Conservation (phyloP, 495 filamentous ascomycete species). For the Hypoxylon subgilvum region DNA sequence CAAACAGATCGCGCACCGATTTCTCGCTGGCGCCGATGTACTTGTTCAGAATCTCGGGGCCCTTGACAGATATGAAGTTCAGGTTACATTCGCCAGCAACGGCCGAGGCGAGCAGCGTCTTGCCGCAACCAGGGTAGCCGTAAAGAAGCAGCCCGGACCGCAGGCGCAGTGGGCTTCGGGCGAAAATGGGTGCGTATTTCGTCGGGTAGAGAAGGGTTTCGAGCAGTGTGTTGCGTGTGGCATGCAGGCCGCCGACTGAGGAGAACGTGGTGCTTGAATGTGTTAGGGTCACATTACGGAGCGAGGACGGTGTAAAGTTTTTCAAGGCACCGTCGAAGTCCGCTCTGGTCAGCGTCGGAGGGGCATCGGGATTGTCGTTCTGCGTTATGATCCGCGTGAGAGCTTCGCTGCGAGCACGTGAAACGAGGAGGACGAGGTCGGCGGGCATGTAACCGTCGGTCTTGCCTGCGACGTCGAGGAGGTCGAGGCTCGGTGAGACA, state of each 20-base stretch:
- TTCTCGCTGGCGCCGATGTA: constrained; percentile 99
- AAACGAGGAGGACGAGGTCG: too few relatives aligned
- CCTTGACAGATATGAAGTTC: constrained; percentile 99
- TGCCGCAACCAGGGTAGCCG: constrained; percentile 94
- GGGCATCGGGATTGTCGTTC: too few relatives aligned
- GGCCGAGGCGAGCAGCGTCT: constrained; percentile 94
- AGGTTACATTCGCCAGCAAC: constrained; percentile 98
- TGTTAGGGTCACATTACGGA: constrained; percentile 90
- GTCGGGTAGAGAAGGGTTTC: constrained; percentile 96
- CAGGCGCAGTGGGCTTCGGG: constrained; percentile 99
- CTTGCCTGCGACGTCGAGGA: too few relatives aligned
- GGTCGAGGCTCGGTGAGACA: too few relatives aligned
- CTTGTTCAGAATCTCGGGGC: constrained; percentile 97
- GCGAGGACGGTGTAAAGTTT: constrained; percentile 97
- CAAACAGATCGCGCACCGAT: constrained; percentile 95
- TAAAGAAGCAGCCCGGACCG: constrained; percentile 97
- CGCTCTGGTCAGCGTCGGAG: constrained; percentile 80
- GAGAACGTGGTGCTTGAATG: too few relatives aligned
- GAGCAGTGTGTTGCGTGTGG: constrained; percentile 93
- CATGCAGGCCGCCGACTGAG: constrained; percentile 90
- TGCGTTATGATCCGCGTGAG: too few relatives aligned
- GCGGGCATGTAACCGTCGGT: too few relatives aligned
- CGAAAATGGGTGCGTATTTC: constrained; percentile 91
- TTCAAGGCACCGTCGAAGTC: constrained; percentile 93
- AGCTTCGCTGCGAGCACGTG: too few relatives aligned